Evolutionary conservation across 75 land plant species (phyloP), one percentile per base, ranked within the genome.

Genomic region (Pinus tabuliformis): DNA sequence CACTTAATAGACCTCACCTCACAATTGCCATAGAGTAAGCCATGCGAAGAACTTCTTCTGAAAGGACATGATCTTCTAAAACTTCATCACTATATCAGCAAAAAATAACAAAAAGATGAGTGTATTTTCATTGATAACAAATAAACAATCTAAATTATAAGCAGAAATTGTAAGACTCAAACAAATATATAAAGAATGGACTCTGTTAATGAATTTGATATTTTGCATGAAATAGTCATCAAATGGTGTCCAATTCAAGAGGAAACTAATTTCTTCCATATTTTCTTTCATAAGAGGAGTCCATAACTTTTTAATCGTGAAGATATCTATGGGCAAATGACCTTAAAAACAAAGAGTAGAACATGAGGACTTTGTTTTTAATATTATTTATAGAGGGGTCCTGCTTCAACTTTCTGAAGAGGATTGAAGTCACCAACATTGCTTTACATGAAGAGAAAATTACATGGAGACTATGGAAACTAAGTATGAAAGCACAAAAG

Each of bases 1-100:
- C 18, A 17, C 7, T 45, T 45, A 56, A 20, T 20, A 70, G 26
- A 18, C 49, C 75, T 73, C 21, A 90, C 99, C 99, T 94, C 76
- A 85, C 84, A 15, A 94, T 92, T 15, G 93, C 87, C 97, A 94
- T 96, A 66, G 91, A 83, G 79, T 96, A 94, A 49, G 90, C 78
- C 91, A 94, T 85, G 0, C 93, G 81, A 20, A 96, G 90, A 91
- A 90, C 81, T 72, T 92, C 89, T n/a, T 92, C 91, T 37, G 95
- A 84, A 6, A 78, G 72, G 7, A 63, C 58, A 57, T n/a, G 49
- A 54, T 66, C 78, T 57, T 62, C 68, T 26, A 49, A 6, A 30
- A 76, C 39, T 20, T 49, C 82, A 20, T 57, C 33, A 54, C 83
- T 87, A 78, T 62, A 36, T 16, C 8, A 58, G 17, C 20, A 17